Base-by-base conservation (phyloP, 768 basidiomycete species). In the Amanita rimosa region DNA sequence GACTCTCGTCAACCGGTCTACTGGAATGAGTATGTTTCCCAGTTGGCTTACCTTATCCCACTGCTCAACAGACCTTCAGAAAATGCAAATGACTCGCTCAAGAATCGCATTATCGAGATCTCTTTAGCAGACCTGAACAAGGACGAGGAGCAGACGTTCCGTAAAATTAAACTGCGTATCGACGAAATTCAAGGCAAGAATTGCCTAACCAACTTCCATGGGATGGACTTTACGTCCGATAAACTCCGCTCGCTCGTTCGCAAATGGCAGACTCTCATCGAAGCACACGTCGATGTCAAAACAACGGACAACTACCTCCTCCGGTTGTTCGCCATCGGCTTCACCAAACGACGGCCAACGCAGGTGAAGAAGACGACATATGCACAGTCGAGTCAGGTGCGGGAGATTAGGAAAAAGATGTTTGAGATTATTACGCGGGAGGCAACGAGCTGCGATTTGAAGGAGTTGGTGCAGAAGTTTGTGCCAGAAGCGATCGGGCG, bases 191-290 rank as follows among this genome's bases (percentile, higher is more conserved):
- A 96, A 73, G 96, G 96, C 73, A 95, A 94, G 78, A 96, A 92
- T 78, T 96, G 93, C 77, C 79, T 98, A 49, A 98, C 96, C 67
- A 95, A 94, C 72, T 99, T 99, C 89, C 88, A 95, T 70, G 96
- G 96, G 67, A 98, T 99, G 95, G 91, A 95, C 74, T 97, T 99
- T 75, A 98, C 96, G 54, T 96, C 95, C 51, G 96, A 99, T 83
- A 98, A 98, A 73, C 85, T 98, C 57, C 93, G 96, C 50, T 98
- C 96, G 44, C 93, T 99, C 63, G 96, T 99, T 60, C 90, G 95
- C 68, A 99, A 98, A 73, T 99, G 96, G 96, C 96, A 98, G 72
- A 83, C 95, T 16, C 86, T 98, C 63, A 94, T 99, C 61, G 96
- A 98, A 73, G 96, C 96, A 34, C 89, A 93, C 67, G 88, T 97